phyloP scores from a whole-genome alignment of 2,329 filamentous ascomycete genomes.

The Scytalidium lignicola region DNA sequence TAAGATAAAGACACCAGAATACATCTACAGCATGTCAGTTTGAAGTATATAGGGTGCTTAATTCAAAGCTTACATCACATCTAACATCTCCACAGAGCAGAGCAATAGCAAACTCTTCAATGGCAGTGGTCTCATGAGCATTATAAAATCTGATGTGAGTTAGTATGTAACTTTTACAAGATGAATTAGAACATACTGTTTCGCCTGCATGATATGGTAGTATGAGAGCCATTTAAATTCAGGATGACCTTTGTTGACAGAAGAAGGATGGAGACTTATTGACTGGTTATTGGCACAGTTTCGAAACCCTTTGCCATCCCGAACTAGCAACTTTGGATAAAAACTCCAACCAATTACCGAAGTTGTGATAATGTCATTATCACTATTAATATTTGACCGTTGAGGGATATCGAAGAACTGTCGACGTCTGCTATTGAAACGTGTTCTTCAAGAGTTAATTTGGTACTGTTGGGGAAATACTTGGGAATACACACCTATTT shows the following conservation, averaged over 20 bases:
- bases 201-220: conserved; percentile 95
- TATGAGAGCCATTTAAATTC: conserved; percentile 82
- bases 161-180: conserved; percentile 12
- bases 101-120: conserved; percentile 76
- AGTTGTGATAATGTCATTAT: conserved; percentile 72
- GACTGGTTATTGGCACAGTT: conserved; percentile 91
- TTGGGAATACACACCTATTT: conserved; percentile 45
- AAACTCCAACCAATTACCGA: conserved; percentile 91
- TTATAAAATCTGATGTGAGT: conserved; percentile 63
- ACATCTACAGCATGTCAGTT: conserved; percentile 53
- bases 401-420: conserved; percentile 77
- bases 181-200: conserved; percentile 49
- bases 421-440: conserved; percentile 61
- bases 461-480: not conserved
- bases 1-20: conserved; percentile 77
- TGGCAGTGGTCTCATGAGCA: conserved; percentile 80
- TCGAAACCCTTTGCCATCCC: conserved; percentile 80
- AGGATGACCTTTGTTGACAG: conserved; percentile 71
- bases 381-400: conserved; percentile 68
- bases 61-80: conserved; percentile 58
- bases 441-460: conserved; percentile 33
- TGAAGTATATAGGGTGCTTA: not conserved
- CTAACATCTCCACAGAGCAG: conserved; percentile 85
- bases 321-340: conserved; percentile 85
- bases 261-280: conserved; percentile 81